Evolutionary conservation across 345 rosid genomes (phyloP).

Genomic region (Citrus sp.): DNA sequence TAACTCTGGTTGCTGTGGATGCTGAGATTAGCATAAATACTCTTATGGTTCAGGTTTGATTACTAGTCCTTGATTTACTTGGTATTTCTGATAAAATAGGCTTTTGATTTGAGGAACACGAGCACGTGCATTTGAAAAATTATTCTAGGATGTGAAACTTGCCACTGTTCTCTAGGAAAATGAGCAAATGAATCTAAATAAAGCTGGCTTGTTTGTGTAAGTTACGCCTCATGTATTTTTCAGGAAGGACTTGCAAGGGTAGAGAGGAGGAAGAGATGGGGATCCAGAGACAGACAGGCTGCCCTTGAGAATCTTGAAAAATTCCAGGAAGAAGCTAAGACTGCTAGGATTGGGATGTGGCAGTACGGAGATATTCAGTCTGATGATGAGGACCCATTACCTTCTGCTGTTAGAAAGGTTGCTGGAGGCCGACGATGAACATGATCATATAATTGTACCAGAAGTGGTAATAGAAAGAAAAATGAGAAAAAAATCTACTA

Average conservation of each 20-base stretch:
- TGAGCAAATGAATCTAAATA: background rate
- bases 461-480: conserved; percentile 20
- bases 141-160: background rate
- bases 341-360: conserved; percentile 77
- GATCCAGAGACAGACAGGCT: conserved; percentile 56
- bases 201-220: too few species aligned
- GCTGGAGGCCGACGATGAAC: conserved; percentile 68
- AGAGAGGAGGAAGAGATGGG: conserved; percentile 86
- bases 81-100: background rate
- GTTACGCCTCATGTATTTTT: background rate
- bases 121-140: background rate
- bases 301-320: conserved; percentile 72
- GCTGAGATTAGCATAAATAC: conserved; percentile 85
- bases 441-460: background rate
- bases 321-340: conserved; percentile 78
- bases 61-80: background rate
- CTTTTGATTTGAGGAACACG: background rate
- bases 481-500: conserved; percentile 9
- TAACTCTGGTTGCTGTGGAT: conserved; percentile 69
- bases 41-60: conserved; percentile 78
- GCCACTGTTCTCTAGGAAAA: background rate
- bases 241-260: conserved; percentile 95
- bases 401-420: conserved; percentile 49
- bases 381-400: conserved; percentile 80
- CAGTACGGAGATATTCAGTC: conserved; percentile 88